Base-by-base conservation (phyloP, 108 stramenopile genomes). In the Craspedostauros australis region DNA sequence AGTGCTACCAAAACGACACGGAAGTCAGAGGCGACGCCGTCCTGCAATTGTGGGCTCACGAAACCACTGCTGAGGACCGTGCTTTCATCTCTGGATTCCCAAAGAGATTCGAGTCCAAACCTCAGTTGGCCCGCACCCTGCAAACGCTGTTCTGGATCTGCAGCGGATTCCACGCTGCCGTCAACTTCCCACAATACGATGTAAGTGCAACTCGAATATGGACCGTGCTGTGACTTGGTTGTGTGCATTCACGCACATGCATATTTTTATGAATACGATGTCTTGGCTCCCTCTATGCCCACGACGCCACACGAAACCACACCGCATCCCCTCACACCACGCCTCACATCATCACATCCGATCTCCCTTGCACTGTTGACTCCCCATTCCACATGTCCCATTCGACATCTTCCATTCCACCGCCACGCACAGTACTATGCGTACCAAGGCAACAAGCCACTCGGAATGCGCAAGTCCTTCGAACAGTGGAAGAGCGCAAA, bases 91-190 rank as follows among this genome's bases (percentile, higher is more conserved):
- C 43, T 12, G 58, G 58, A 25, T 60, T 60, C 5, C 58, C 58
- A 2, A 29, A 12, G 31, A 31, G 27, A 15, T 49, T 60, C 5
- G 24, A 48, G 20, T 22, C 24, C 23, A 60, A 60, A 20, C 28
- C 36, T 15, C 24, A 22, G 14, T 15, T 60, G 1, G 47, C 28
- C 46, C 24, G 31, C 21, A 29, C 39, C n/a, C 46, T 60, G 14
- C 58, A 60, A 25, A 60, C 46, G 28, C 23, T 60, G 47, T 50
- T 60, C 47, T 60, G 58, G 58, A 48, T 48, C 27, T 18, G 47
- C 19, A 20, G 18, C 33, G 58, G 58, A 14, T 48, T 49, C 25
- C 58, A 60, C 28, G 58, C 58, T 29, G 58, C 58, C 47, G 47
- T 60, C 2, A 60, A 60, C 47, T 60, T 60, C 20, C 46, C 46